A percentile compares a stretch with the other conserved stretches of the same genome.
phyloP scores from a whole-genome alignment of 192 early-diverging fungal genomes.

The Physocladia obscura region DNA sequence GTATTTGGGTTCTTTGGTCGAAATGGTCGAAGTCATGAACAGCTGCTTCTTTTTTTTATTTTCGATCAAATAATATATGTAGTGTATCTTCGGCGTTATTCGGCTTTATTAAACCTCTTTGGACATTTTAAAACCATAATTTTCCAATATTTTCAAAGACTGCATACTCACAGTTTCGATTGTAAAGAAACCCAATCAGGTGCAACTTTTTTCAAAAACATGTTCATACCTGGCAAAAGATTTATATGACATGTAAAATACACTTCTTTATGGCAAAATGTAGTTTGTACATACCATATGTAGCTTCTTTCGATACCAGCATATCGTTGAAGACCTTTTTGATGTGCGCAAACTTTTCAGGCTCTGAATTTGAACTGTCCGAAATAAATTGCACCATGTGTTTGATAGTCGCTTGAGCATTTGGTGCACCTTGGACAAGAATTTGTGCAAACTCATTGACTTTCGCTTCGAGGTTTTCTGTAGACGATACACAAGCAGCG shows the following conservation, averaged over 20 bases:
- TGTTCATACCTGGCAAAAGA: no score
- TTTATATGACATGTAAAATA: no score
- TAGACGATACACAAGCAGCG: background rate
- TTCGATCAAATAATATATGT: no score
- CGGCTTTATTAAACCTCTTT: no score
- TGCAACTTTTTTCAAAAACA: no score
- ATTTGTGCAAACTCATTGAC: constrained; percentile 44
- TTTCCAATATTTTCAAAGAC: no score
- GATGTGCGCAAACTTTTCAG: constrained; percentile 30
- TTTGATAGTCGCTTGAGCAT: constrained; percentile 57
- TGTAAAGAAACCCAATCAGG: no score
- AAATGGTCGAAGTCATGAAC: constrained; percentile 28
- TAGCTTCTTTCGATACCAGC: constrained; percentile 61
- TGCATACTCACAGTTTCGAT: no score
- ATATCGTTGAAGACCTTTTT: constrained; percentile 52
- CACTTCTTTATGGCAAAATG: no score
- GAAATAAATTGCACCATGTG: constrained; percentile 39
- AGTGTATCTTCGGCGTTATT: no score
- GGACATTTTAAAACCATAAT: no score
- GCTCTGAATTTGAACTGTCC: background rate
- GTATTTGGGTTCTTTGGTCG: constrained; percentile 17
- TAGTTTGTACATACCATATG: constrained; percentile 32
- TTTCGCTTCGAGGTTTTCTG: constrained; percentile 41
- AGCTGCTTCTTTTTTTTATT: no score
- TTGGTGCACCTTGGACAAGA: constrained; percentile 48